Evolutionary conservation across 1,284 basidiomycete genomes (phyloP).

Genomic region (Salmacisia buchloeana): DNA sequence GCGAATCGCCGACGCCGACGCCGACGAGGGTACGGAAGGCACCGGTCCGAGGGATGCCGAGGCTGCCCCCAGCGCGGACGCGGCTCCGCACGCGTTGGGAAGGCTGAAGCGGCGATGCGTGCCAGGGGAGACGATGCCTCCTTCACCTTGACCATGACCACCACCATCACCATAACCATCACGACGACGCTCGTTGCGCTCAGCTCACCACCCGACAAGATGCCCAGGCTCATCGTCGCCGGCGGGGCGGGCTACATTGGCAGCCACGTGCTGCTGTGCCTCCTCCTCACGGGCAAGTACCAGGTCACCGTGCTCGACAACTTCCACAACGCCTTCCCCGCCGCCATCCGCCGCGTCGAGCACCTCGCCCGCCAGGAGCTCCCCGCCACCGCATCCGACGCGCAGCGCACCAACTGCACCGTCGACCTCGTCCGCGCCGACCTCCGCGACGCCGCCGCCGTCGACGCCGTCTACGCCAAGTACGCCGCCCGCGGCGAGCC

Average conservation of each 20-base stretch:
- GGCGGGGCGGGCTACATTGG: constrained; percentile 58
- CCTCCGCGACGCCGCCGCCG: constrained; percentile 34
- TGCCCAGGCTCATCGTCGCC: constrained; percentile 46
- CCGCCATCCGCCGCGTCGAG: constrained; percentile 67
- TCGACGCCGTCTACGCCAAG: constrained; percentile 35
- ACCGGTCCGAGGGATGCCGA: too few species aligned
- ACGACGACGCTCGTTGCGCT: neutral
- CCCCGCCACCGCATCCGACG: constrained; percentile 61
- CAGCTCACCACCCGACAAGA: constrained; percentile 10
- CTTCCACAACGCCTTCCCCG: constrained; percentile 79
- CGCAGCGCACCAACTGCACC: constrained; percentile 65
- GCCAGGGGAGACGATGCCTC: too few species aligned
- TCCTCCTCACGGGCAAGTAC: constrained; percentile 80
- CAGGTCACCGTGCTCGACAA: constrained; percentile 60
- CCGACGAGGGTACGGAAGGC: too few species aligned
- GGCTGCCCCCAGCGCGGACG: too few species aligned
- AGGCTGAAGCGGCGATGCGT: too few species aligned
- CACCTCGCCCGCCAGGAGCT: constrained; percentile 69
- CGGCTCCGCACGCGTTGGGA: too few species aligned
- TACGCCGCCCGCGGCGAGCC: constrained; percentile 31
- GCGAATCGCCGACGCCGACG: too few species aligned
- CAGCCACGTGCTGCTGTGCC: constrained; percentile 79
- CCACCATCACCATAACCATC: neutral
- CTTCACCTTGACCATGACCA: neutral
- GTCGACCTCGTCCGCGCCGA: constrained; percentile 59